These are phyloP conservation scores for Wickerhamomyces tratensis DNA, from an alignment of 805 yeast genomes.

Conservation along the genomic window DNA sequence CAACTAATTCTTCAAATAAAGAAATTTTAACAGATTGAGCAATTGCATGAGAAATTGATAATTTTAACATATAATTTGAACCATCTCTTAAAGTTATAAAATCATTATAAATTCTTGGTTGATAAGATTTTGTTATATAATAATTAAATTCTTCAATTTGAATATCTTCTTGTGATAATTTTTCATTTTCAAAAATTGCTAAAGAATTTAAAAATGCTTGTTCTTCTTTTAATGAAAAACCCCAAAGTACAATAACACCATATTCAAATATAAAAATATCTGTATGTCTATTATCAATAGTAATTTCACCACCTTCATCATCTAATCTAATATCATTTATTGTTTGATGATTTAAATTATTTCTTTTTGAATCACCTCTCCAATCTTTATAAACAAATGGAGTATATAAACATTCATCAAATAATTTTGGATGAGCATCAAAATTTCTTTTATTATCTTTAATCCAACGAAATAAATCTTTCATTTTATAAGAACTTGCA, in stretches of 20 bases:
- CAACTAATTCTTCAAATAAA: constrained; percentile 89
- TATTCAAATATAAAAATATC: constrained; percentile 89
- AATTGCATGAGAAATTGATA: constrained; percentile 90
- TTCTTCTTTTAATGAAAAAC: constrained; percentile 81
- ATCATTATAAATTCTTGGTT: constrained; percentile 92
- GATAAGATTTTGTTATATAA: constrained; percentile 87
- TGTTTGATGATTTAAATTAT: constrained; percentile 8
- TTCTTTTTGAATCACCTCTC: constrained; percentile 44
- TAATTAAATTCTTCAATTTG: constrained; percentile 94
- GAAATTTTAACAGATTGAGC: constrained; percentile 96
- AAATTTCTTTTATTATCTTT: constrained; percentile 65
- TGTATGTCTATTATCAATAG: constrained; percentile 64
- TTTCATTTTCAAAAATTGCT: constrained; percentile 88
- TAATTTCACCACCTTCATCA: constrained; percentile 93
- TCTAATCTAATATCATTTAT: constrained; percentile 59
- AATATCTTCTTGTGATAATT: constrained; percentile 82
- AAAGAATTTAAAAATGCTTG: constrained; percentile 69
- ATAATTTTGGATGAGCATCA: constrained; percentile 74
- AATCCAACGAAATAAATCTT: constrained; percentile 77
- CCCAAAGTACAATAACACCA: constrained; percentile 98
- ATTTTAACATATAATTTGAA: constrained; percentile 78
- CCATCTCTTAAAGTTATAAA: constrained; percentile 90
- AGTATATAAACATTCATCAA: constrained; percentile 92
- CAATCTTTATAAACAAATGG: constrained; percentile 79
- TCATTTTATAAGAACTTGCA: constrained; percentile 85